Conservation (phyloP, 495 filamentous ascomycete genomes). For the Trichoderma orchidacearum region DNA sequence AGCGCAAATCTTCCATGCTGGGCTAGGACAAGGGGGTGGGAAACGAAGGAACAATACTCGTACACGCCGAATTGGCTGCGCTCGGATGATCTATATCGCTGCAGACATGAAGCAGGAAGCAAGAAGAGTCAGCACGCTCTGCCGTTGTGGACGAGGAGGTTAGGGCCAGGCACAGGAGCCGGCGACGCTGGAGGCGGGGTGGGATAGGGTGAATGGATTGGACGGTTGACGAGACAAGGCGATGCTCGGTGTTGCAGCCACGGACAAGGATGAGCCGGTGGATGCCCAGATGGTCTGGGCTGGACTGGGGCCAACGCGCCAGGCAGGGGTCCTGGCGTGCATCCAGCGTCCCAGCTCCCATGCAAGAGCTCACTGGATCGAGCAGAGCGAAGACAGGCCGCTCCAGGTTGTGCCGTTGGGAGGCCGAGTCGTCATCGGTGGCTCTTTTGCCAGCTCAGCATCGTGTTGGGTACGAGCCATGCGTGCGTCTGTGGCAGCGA, state of each 20-base stretch:
- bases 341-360: neutral
- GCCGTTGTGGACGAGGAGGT: neutral
- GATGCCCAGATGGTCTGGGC: neutral
- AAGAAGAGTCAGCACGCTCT: neutral
- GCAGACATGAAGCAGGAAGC: neutral
- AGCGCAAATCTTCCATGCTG: conserved; percentile 58
- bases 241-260: neutral
- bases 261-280: neutral
- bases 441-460: neutral
- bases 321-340: neutral
- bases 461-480: neutral
- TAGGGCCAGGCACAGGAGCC: neutral
- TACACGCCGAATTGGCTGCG: neutral
- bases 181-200: neutral
- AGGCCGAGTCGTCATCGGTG: neutral
- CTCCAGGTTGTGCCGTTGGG: too few relatives aligned
- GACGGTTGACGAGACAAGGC: neutral
- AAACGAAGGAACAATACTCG: neutral
- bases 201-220: neutral
- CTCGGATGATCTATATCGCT: neutral
- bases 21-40: neutral
- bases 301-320: neutral
- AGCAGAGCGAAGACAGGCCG: neutral
- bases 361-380: neutral
- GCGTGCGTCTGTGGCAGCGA: too few relatives aligned